These are phyloP conservation scores for Ceratobasidium sp. DNA, from an alignment of 1,284 basidiomycete genomes.

Conservation along the genomic window DNA sequence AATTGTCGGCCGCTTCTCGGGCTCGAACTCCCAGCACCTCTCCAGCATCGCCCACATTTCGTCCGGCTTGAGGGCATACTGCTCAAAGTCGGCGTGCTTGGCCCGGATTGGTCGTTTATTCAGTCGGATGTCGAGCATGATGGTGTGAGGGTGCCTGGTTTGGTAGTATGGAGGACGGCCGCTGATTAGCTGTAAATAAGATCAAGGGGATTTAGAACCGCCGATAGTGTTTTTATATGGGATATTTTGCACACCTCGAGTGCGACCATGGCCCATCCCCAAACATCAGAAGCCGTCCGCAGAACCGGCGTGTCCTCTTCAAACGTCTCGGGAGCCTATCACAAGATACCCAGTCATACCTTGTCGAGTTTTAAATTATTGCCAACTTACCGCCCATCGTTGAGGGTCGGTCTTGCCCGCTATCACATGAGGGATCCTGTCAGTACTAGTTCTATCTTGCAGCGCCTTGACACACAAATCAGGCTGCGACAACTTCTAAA, in stretches of 20 bases:
- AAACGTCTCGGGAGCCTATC: slow-evolving; percentile 41
- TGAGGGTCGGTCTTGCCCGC: slow-evolving; percentile 43
- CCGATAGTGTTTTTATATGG: too few species aligned
- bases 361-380: too few species aligned
- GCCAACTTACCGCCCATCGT: slow-evolving; percentile 29
- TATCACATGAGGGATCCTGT: slow-evolving; percentile 10
- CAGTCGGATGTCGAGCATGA: neutral
- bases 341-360: neutral
- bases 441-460: neutral
- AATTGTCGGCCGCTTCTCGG: slow-evolving; percentile 18
- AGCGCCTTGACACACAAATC: slow-evolving; percentile 6
- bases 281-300: slow-evolving; percentile 26
- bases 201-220: neutral
- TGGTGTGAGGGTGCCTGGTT: neutral
- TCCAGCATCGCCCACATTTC: too few species aligned
- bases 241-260: slow-evolving; percentile 8
- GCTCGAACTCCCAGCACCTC: too few species aligned
- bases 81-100: slow-evolving; percentile 20
- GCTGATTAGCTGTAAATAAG: neutral
- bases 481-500: neutral
- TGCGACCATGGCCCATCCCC: slow-evolving; percentile 39
- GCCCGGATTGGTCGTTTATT: slow-evolving; percentile 4
- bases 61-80: slow-evolving; percentile 23
- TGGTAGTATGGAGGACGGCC: slow-evolving; percentile 1
- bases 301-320: slow-evolving; percentile 18